Base-by-base conservation (phyloP, 2,329 filamentous ascomycete species). In the Podosphaera fusca region DNA sequence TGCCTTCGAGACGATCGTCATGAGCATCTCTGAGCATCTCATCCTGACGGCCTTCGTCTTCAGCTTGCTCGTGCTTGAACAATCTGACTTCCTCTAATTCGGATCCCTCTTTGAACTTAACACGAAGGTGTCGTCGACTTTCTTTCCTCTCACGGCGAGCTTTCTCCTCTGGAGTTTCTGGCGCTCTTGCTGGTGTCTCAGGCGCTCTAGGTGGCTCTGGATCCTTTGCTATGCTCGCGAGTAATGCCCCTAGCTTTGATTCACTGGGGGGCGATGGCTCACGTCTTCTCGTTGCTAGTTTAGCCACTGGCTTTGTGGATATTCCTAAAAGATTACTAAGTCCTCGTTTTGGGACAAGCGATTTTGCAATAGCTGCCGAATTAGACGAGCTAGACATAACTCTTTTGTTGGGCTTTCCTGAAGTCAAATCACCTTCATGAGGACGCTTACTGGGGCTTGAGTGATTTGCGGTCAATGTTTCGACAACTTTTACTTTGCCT, bases 1-100 rank as follows among this genome's bases (percentile, higher is more conserved):
- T 80, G 54, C 85, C 82, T 64, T 86, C 85, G 4, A 80, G 81
- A 55, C 80, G 80, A 63, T 86, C 82, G 65, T 88, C 84, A 35
- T 77, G 77, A 3, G 82, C 82, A 67, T 88, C 84, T 54, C 79
- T 79, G 46, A 82, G 76, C 74, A 86, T 81, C 64, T 80, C 83
- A 57, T 75, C 73, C 56, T 79, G 77, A 57, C 84, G 76, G 56
- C 80, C 82, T 58, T 81, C 74, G 62, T 87, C 82, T 65, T 88
- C 84, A 1, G 77, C 75, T 1, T 79, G 80, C 60, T 87, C 82
- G 63, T 86, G 84, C 57, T 80, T 79, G 69, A 89, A 88, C 55
- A 81, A 71, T 60, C 78, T 77, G 57, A 87, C 72, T 62, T 85
- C 73, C 1, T 81, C 81, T 35, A 90, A 73, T 35, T 80, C 76